A percentile compares a stretch with the other conserved stretches of the same genome.
phyloP scores from a whole-genome alignment of 805 yeast genomes.

The Maudiozyma saulgeensis region DNA sequence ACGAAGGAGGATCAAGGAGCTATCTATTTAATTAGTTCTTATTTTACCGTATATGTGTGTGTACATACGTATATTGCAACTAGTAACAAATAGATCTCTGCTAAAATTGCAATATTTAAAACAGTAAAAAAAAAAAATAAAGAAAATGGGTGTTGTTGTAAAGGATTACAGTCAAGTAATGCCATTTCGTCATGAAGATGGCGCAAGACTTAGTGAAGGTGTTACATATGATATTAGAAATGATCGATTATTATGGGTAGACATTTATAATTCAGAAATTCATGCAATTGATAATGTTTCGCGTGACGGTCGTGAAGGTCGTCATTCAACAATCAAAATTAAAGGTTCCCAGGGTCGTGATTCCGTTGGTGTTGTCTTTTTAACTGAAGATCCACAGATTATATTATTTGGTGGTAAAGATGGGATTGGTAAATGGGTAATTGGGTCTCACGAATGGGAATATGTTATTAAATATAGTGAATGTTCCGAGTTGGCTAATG shows the following conservation, averaged over 20 bases:
- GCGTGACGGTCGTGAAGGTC: conserved; percentile 3
- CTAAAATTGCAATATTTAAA: no score
- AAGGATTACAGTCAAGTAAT: conserved; percentile 6
- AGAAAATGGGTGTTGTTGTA: conserved; percentile 1
- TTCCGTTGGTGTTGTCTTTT: conserved; percentile 61
- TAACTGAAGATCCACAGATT: conserved; percentile 33
- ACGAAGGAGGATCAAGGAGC: no score
- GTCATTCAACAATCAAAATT: neutral
- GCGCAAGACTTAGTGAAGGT: conserved; percentile 50
- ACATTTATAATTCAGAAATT: conserved; percentile 31
- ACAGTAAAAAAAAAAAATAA: neutral
- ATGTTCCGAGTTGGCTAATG: conserved; percentile 25
- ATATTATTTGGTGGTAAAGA: conserved; percentile 52
- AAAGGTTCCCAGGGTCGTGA: conserved; percentile 17
- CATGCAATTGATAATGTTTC: conserved; percentile 15
- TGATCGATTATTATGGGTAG: conserved; percentile 39
- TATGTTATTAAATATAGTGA: conserved; percentile 30
- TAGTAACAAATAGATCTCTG: neutral
- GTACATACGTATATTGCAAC: neutral
- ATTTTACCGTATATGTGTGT: neutral
- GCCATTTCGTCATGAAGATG: conserved; percentile 17
- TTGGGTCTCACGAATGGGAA: conserved; percentile 32
- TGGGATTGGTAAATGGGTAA: conserved; percentile 53
- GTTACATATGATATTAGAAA: conserved; percentile 51
- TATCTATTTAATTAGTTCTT: no score